Evolutionary conservation across 495 filamentous ascomycete species (phyloP).

Genomic region (Neurospora tetraspora): DNA sequence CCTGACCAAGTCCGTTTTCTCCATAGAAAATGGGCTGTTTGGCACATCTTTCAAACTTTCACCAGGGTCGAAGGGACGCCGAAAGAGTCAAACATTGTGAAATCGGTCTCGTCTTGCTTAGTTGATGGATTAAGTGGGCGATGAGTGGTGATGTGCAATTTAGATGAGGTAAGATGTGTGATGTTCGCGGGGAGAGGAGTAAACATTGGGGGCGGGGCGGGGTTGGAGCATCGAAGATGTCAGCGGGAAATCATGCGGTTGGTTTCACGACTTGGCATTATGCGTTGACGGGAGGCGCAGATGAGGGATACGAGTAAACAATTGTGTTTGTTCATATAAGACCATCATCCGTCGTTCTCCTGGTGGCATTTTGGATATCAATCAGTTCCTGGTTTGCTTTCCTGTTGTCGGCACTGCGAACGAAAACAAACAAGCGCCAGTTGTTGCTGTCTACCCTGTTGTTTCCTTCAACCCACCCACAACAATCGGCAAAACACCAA

Average conservation of each 20-base stretch:
- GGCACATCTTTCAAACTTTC: neutral
- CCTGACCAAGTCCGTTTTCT: neutral
- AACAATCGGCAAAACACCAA: neutral
- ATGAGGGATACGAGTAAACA: neutral
- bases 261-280: neutral
- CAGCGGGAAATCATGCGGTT: neutral
- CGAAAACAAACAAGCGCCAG: neutral
- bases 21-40: neutral
- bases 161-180: neutral
- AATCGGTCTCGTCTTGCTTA: too few species aligned
- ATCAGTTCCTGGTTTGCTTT: neutral
- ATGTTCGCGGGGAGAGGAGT: neutral
- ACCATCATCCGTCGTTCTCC: neutral
- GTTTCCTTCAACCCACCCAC: neutral
- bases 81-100: neutral
- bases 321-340: neutral
- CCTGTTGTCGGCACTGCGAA: neutral
- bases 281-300: too few species aligned
- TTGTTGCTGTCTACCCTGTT: neutral
- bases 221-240: neutral
- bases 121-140: neutral
- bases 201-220: neutral
- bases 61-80: neutral
- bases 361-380: neutral
- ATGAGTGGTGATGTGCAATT: neutral